Conservation (phyloP, 75 land plant genomes). For the Selaginella moellendorffii region DNA sequence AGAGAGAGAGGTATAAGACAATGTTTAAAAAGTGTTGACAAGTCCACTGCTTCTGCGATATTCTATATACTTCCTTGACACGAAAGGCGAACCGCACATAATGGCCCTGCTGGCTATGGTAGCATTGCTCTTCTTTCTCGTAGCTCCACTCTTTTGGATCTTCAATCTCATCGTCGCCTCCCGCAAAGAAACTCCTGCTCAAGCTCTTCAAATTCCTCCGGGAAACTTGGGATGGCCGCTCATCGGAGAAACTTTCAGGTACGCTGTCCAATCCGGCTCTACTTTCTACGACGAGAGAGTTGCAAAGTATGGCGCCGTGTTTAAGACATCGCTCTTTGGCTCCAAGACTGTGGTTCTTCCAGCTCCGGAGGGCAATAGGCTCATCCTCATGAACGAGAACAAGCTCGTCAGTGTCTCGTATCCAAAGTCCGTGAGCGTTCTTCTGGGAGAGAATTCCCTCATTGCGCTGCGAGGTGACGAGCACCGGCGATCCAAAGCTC, state of each 20-base stretch:
- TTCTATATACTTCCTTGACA: too few relatives aligned
- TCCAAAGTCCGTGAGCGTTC: slow-evolving; percentile 28
- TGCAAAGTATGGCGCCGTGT: slow-evolving; percentile 25
- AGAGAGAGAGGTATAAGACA: too few relatives aligned
- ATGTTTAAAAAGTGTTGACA: too few relatives aligned
- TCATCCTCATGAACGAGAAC: slow-evolving; percentile 35
- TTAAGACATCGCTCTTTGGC: slow-evolving; percentile 38
- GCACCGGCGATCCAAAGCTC: slow-evolving; percentile 20
- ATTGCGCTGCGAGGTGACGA: slow-evolving; percentile 23
- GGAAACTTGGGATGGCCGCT: slow-evolving; percentile 39
- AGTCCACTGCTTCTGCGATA: too few relatives aligned
- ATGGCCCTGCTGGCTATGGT: too few relatives aligned
- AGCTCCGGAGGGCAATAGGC: slow-evolving; percentile 42
- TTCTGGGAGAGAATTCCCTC: slow-evolving; percentile 32
- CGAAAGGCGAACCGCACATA: too few relatives aligned
- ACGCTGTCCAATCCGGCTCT: slow-evolving; percentile 12
- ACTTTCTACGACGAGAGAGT: slow-evolving; percentile 13
- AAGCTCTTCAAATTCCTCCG: too few relatives aligned
- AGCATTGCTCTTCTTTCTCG: too few relatives aligned
- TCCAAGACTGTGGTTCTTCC: slow-evolving; percentile 27
- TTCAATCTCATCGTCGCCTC: too few relatives aligned
- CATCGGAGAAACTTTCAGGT: slow-evolving; percentile 40
- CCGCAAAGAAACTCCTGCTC: too few relatives aligned
- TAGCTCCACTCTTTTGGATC: too few relatives aligned
- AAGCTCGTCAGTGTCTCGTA: slow-evolving; percentile 44